Base-by-base conservation (phyloP, 495 filamentous ascomycete genomes). In the Penicillium pulvis region DNA sequence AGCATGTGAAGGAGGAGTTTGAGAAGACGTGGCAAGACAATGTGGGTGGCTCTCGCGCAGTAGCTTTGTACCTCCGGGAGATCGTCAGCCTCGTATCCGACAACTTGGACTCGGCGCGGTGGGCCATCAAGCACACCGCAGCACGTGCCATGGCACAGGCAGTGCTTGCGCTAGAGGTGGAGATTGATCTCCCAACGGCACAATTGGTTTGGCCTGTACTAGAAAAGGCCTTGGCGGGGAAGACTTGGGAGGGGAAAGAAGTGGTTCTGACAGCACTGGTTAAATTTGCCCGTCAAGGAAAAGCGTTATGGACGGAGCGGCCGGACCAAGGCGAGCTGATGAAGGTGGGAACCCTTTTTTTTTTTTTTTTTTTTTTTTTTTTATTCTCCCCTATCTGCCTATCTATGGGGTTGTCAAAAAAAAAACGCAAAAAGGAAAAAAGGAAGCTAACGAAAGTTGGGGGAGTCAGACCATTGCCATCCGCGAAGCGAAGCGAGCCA, bases 211-310 rank as follows among this genome's bases (percentile, higher is more conserved):
- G 92, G 91, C 90, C 91, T 0, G 83, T 86, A 0, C 77, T 96
- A 23, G 90, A 96, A 44, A 89, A 87, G 65, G 86, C 92, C 2
- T 67, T 96, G 51, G 79, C 82, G 16, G 87, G 95, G 20, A 97
- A 95, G 75, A 96, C 92, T 5, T 98, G 96, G 83, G 86, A 90
- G 10, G 92, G 91, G 9, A 98, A 98, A 73, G 94, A 97, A 71
- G 87, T 84, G 56, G 85, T 98, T 48, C 76, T 98, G n/a, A 80
- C 85, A 56, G 88, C 90, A n/a, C 88, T 96, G 69, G 87, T 90
- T 12, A 84, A 83, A 55, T 92, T 97, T 62, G 84, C 86, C 2
- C 76, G 82, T 50, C 83, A 87, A 53, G 82, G 77, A 12, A 82
- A 79, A 64, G 75, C 66, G 14, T 64, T 90, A 23, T 92, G 90